Conservation (phyloP, 1,284 basidiomycete species). For the Takashimella tepidaria region DNA sequence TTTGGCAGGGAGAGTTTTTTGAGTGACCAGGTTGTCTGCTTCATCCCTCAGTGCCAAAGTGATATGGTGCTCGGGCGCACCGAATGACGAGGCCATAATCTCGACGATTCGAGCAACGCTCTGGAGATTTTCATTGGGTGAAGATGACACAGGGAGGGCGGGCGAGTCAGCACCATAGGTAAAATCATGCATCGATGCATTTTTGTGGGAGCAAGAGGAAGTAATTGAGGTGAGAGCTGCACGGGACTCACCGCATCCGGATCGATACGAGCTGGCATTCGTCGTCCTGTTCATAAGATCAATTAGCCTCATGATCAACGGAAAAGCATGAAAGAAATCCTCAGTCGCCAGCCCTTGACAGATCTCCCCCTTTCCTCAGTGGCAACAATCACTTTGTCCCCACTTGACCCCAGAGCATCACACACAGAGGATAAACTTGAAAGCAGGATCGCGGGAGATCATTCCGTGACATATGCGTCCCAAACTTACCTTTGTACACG, state of each 20-base stretch:
- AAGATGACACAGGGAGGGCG: not conserved
- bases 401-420: not conserved
- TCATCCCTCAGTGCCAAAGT: constrained; percentile 84
- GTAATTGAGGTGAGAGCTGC: not conserved
- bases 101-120: constrained; percentile 41
- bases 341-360: too few species aligned
- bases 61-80: constrained; percentile 72
- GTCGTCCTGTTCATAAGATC: constrained; percentile 33
- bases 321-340: too few species aligned
- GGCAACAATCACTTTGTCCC: too few species aligned
- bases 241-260: constrained; percentile 36
- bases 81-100: constrained; percentile 53
- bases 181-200: too few species aligned
- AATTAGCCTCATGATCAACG: too few species aligned
- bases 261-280: constrained; percentile 43
- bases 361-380: too few species aligned
- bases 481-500: constrained; percentile 36
- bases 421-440: not conserved
- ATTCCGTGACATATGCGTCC: too few species aligned
- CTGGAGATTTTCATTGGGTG: constrained; percentile 15
- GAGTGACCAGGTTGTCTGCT: constrained; percentile 81
- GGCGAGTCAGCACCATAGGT: not conserved
- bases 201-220: too few species aligned
- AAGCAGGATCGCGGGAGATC: not conserved
- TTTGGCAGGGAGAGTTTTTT: constrained; percentile 73